Evolutionary conservation across 2,329 filamentous ascomycete genomes (phyloP), one percentile per base, ranked within the genome.

Genomic region (Alternaria incomplexa): DNA sequence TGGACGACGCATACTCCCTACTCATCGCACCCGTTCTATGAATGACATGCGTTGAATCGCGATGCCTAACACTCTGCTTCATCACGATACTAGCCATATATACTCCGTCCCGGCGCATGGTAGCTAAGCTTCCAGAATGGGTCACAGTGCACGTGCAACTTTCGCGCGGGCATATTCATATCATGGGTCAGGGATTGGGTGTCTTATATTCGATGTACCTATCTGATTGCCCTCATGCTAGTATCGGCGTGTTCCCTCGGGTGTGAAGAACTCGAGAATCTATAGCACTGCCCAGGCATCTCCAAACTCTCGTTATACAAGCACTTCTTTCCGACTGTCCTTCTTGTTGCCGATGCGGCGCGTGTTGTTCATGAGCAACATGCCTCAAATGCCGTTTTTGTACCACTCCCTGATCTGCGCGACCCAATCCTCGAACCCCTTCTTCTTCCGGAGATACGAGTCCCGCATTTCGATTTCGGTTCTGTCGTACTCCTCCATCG

Each of bases 21-120:
- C 32, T 36, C 1, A 1, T 36, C 3, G 32, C 32, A 4, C 15
- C 6, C 3, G 2, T n/a, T 1, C 0, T 36, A 1, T 4, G 8
- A 22, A 15, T 4, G 45, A 17, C 3, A 0, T 13, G 1, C 25
- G 15, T 0, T 48, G 3, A 12, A n/a, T 6, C 7, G 6, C 4
- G 1, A n/a, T 4, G 23, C 46, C 26, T 12, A 6, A 28, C 10
- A n/a, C 3, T 11, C 15, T 26, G 6, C 3, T 4, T 20, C 17
- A 20, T 3, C 23, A 26, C n/a, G 2, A 45, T 20, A 12, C 46
- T n/a, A 2, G 26, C 15, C 1, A n/a, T 12, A n/a, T 5, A n/a
- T 11, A 48, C 25, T 2, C n/a, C 2, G 9, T 23, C 1, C 12
- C 3, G 11, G 12, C 28, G 10, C 47, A 5, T 4, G 28, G 12